These are phyloP conservation scores for Geranium brycei DNA, from an alignment of 345 rosid species.

Conservation along the genomic window DNA sequence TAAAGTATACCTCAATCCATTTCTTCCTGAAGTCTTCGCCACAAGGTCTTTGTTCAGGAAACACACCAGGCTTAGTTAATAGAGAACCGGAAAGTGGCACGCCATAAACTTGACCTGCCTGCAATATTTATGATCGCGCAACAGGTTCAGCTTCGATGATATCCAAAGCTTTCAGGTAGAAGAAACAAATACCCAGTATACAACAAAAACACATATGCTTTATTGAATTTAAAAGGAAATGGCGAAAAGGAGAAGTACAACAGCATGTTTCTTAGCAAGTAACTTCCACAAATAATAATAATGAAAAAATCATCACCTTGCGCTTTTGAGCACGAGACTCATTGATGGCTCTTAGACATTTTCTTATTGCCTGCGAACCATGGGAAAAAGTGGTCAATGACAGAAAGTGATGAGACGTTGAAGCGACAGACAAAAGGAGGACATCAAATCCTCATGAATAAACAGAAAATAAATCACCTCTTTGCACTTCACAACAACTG, in stretches of 20 bases:
- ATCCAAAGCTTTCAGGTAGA: not conserved
- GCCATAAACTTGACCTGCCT: slow-evolving; percentile 99
- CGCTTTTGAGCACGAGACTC: slow-evolving; percentile 96
- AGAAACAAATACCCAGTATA: not conserved
- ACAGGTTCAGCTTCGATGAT: slow-evolving; percentile 1
- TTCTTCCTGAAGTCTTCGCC: slow-evolving; percentile 77
- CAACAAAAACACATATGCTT: not conserved
- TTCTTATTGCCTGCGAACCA: slow-evolving; percentile 59
- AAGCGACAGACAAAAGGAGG: slow-evolving; percentile 1
- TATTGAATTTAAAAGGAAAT: no score
- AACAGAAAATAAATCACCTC: slow-evolving; percentile 42
- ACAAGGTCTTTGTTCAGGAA: slow-evolving; percentile 72
- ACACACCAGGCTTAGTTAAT: slow-evolving; percentile 60
- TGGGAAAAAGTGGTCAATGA: slow-evolving; percentile 7
- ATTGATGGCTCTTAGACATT: slow-evolving; percentile 81
- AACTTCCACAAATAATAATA: not conserved
- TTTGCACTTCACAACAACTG: slow-evolving; percentile 62
- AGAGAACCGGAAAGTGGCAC: slow-evolving; percentile 79
- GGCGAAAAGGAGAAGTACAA: not conserved
- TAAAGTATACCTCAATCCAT: slow-evolving; percentile 78
- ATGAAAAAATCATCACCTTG: slow-evolving; percentile 38
- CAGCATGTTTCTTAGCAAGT: no score
- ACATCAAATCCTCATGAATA: slow-evolving; percentile 5
- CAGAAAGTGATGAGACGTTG: not conserved
- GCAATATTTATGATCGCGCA: slow-evolving; percentile 13